Evolutionary conservation across 2,329 filamentous ascomycete species (phyloP).

Genomic region (Madurella fahalii): DNA sequence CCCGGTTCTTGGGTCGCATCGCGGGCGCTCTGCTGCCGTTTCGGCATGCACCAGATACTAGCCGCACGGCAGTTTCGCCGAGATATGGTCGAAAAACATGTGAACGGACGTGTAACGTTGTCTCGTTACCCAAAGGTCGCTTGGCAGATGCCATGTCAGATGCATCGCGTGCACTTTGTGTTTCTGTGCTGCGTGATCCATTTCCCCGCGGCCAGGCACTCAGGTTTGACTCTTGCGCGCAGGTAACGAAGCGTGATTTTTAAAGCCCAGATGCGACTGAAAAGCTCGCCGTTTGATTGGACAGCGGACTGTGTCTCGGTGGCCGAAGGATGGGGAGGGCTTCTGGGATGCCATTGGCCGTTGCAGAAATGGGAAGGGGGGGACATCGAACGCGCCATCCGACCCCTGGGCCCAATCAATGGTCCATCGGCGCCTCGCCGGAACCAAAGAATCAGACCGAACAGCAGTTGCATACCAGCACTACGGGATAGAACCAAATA

Average conservation of each 20-base stretch:
- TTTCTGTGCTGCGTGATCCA: not conserved
- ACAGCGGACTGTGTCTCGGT: not conserved
- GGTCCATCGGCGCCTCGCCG: no score
- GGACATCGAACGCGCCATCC: constrained; percentile 3
- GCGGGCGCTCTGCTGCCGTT: not conserved
- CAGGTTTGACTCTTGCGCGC: no score
- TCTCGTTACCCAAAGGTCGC: not conserved
- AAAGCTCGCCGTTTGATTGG: not conserved
- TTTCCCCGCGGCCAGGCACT: not conserved
- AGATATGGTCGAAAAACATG: not conserved
- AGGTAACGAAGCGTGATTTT: no score
- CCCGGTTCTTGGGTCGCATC: constrained; percentile 2
- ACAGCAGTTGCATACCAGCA: no score
- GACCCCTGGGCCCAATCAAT: no score
- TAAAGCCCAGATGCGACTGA: not conserved
- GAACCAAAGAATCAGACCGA: no score
- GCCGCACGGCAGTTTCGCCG: not conserved
- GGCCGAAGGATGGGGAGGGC: not conserved
- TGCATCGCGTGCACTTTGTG: not conserved
- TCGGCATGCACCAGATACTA: not conserved
- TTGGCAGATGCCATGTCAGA: not conserved
- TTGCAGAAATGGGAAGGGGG: constrained; percentile 2
- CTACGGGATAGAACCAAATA: no score
- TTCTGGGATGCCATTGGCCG: not conserved
- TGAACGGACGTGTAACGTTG: constrained; percentile 4